phyloP scores from a whole-genome alignment of 1,139 yeast species.

The Pichia sp. region DNA sequence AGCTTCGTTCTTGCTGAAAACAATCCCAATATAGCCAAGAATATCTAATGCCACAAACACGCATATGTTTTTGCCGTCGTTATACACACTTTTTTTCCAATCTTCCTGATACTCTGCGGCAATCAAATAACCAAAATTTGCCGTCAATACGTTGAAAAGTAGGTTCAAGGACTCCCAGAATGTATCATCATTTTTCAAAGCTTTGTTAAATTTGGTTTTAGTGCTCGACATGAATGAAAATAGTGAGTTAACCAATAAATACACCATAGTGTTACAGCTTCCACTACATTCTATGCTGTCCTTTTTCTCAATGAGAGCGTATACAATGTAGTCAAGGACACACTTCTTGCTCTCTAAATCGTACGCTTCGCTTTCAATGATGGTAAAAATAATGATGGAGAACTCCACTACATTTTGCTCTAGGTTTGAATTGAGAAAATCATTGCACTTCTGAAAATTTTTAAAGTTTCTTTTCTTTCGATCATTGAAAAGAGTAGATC shows the following conservation, averaged over 20 bases:
- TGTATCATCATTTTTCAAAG: background rate
- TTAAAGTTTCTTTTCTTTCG: slow-evolving; percentile 11
- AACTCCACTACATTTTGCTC: slow-evolving; percentile 13
- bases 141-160: slow-evolving; percentile 21
- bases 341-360: slow-evolving; percentile 1
- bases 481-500: slow-evolving; percentile 10
- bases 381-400: slow-evolving; percentile 17
- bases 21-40: slow-evolving; percentile 24
- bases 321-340: slow-evolving; percentile 24
- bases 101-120: slow-evolving; percentile 11
- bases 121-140: slow-evolving; percentile 16
- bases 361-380: slow-evolving; percentile 15
- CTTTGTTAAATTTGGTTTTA: background rate
- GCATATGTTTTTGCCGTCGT: slow-evolving; percentile 5
- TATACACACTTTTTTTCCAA: slow-evolving; percentile 7
- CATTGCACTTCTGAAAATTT: slow-evolving; percentile 16
- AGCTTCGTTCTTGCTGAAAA: slow-evolving; percentile 5
- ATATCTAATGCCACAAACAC: slow-evolving; percentile 21
- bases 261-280: slow-evolving; percentile 11
- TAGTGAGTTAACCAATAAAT: slow-evolving; percentile 19
- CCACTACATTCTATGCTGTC: background rate
- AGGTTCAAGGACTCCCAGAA: slow-evolving; percentile 22
- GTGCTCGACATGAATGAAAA: slow-evolving; percentile 1
- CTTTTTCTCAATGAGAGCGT: slow-evolving; percentile 22
- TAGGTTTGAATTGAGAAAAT: slow-evolving; percentile 17